These are phyloP conservation scores for Candida gorgasii DNA, from an alignment of 805 yeast species.

Conservation along the genomic window DNA sequence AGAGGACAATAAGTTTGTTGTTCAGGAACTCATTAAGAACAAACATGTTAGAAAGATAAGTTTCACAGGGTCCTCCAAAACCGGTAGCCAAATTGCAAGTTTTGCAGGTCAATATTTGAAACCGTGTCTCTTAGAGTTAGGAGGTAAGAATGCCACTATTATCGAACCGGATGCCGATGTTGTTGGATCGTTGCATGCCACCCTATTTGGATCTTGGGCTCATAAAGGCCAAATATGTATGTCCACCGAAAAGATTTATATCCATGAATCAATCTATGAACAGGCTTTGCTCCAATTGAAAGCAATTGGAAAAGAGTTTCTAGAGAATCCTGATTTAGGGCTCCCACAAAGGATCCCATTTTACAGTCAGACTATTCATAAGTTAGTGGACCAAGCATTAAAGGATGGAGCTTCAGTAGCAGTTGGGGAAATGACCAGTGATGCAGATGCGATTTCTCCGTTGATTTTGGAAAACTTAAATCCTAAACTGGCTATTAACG, in stretches of 20 bases:
- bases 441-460: constrained; percentile 22
- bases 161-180: constrained; percentile 36
- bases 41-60: constrained; percentile 35
- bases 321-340: constrained; percentile 20
- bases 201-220: constrained; percentile 38
- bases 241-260: constrained; percentile 41
- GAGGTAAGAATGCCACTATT: constrained; percentile 45
- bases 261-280: constrained; percentile 36
- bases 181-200: constrained; percentile 25
- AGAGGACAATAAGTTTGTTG: constrained; percentile 20
- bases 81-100: constrained; percentile 37
- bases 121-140: constrained; percentile 45
- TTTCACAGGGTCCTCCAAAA: constrained; percentile 48
- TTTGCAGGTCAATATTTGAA: constrained; percentile 38
- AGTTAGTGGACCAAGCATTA: constrained; percentile 37
- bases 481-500: constrained; percentile 26
- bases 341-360: constrained; percentile 30
- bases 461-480: constrained; percentile 33
- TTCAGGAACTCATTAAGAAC: constrained; percentile 24
- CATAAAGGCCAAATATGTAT: constrained; percentile 52
- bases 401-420: constrained; percentile 37
- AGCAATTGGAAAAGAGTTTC: constrained; percentile 16
- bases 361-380: constrained; percentile 22
- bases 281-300: constrained; percentile 23
- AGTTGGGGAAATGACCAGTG: constrained; percentile 18